These are phyloP conservation scores for Scutellaria galericulata DNA, from an alignment of 257 asterid genomes.

Conservation along the genomic window DNA sequence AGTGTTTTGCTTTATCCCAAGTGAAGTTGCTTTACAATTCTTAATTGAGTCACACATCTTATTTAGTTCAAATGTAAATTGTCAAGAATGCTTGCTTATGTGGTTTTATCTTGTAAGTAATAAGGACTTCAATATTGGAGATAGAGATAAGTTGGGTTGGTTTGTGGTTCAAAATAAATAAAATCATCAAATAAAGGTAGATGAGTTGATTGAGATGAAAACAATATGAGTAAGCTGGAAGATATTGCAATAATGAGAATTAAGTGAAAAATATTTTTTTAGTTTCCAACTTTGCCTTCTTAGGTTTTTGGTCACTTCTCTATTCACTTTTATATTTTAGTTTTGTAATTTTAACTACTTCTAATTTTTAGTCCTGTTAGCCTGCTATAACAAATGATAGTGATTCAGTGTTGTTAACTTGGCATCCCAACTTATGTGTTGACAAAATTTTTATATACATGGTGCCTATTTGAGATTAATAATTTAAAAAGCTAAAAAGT, in stretches of 20 bases:
- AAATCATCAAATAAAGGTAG: neutral
- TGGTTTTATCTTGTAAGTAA: constrained; percentile 1
- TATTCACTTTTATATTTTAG: too few relatives aligned
- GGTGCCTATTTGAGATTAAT: too few relatives aligned
- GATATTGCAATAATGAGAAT: neutral
- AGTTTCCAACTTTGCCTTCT: too few relatives aligned
- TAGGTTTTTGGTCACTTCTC: too few relatives aligned
- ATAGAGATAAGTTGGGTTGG: constrained; percentile 15
- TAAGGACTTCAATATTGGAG: neutral
- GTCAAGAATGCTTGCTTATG: neutral
- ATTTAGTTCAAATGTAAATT: constrained; percentile 2
- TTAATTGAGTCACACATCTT: neutral
- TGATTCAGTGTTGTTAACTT: too few relatives aligned
- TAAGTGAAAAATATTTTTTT: too few relatives aligned
- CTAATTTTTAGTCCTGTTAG: too few relatives aligned
- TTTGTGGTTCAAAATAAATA: neutral
- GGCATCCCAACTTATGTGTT: too few relatives aligned
- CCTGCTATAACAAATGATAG: too few relatives aligned
- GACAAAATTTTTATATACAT: too few relatives aligned
- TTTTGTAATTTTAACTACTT: too few relatives aligned
- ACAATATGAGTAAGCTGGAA: constrained; percentile 5
- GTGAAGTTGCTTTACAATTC: constrained; percentile 17
- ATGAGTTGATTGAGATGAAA: constrained; percentile 19
- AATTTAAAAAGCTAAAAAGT: too few relatives aligned
- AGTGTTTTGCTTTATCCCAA: constrained; percentile 4